A percentile compares a stretch with the other conserved stretches of the same genome.
These are phyloP conservation scores for Xylaria sp. DNA, from an alignment of 2,329 filamentous ascomycete species.

Conservation along the genomic window DNA sequence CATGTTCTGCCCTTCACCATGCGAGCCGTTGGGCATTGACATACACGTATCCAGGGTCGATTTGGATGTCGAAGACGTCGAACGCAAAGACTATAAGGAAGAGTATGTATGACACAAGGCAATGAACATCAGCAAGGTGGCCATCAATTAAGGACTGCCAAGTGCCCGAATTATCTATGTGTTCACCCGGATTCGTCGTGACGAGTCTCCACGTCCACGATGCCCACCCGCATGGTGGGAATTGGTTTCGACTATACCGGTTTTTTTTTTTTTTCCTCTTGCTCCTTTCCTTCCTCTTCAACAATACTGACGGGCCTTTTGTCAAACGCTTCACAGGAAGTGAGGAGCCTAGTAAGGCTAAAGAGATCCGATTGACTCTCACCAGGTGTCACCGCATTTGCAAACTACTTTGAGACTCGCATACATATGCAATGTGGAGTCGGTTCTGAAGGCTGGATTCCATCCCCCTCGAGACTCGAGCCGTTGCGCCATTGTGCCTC, in stretches of 20 bases:
- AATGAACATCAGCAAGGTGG: neutral
- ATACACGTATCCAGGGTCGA: neutral
- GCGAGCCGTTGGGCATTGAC: neutral
- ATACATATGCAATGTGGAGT: too few relatives aligned
- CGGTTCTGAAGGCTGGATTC: neutral
- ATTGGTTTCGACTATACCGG: neutral
- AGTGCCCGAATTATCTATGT: neutral
- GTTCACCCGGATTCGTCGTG: neutral
- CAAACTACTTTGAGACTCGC: too few relatives aligned
- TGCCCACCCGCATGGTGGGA: neutral
- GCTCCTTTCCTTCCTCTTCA: neutral
- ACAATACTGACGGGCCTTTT: neutral
- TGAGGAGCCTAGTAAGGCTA: too few relatives aligned
- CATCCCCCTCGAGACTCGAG: neutral
- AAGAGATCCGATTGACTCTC: too few relatives aligned
- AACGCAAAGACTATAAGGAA: neutral
- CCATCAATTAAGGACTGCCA: neutral
- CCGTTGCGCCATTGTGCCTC: neutral
- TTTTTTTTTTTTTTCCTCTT: neutral
- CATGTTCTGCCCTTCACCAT: neutral
- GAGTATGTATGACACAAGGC: neutral
- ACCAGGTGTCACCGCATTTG: too few relatives aligned
- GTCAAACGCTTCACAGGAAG: neutral
- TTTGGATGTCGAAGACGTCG: neutral
- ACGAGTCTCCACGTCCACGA: neutral